Base-by-base conservation (phyloP, 129 eudicot species). In the Dittrichia graveolens region DNA sequence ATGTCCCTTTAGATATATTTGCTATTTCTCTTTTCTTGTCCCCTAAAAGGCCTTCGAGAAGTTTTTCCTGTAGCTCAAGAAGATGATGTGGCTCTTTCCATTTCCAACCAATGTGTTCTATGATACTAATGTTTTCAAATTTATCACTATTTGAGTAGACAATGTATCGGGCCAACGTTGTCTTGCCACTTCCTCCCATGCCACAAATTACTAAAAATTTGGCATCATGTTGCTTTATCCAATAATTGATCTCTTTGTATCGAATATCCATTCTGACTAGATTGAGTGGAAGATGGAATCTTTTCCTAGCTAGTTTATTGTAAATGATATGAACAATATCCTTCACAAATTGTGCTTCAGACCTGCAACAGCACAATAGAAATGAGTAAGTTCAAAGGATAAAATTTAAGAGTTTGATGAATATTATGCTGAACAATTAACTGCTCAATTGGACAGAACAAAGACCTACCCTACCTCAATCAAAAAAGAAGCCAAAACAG, bases 141-240 rank as follows among this genome's bases (percentile, higher is more conserved):
- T 50, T n/a, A 50, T 50, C 6, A 12, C 19, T 15, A 50, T 50
- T 50, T 50, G 57, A 50, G 18, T 50, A 50, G 2, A 50, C 19
- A 15, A 50, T 50, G 57, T 50, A 50, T 10, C 19, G 0, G 19
- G 24, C 57, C 57, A 50, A 50, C 0, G 57, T 50, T n/a, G 57
- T 50, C 57, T 50, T 50, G 18, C 57, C 57, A 50, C 15, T 50
- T 12, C 57, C 57, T 50, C 57, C 57, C 57, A 50, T 50, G 57
- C 57, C 57, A 15, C 31, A 50, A 15, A 50, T 50, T 11, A 50
- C 16, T 50, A 50, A 50, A n/a, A 50, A 15, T 6, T 50, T 50
- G 15, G 57, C 57, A 13, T 11, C 16, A 5, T 15, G n/a, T 11
- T 50, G 31, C 31, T 50, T 50, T 50, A 50, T 50, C 57, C 57